Base-by-base conservation (phyloP, 2,329 filamentous ascomycete genomes). In the Colletotrichum endophyticum region DNA sequence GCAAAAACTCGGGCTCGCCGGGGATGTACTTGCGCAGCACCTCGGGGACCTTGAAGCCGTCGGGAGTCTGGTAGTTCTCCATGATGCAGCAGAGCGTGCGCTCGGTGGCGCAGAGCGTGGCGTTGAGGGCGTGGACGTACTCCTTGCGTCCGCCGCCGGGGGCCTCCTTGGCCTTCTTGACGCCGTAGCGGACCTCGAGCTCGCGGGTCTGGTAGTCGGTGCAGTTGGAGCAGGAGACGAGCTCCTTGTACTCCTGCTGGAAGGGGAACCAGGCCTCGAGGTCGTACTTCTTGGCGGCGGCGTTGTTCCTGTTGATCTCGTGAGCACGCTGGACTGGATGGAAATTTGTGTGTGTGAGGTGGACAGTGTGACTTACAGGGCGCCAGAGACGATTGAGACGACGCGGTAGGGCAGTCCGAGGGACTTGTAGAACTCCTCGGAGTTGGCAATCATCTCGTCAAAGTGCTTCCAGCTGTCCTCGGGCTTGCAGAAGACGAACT, bases 241-340 rank as follows among this genome's bases (percentile, higher is more conserved):
- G 92, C 88, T 99, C 97, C 88, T 99, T 99, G 91, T 99, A 99
- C 86, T 99, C 97, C 81, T 94, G 94, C 85, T 99, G 96, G 89
- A 95, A 98, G 19, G 95, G 96, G 85, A 98, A 98, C 95, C 96
- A 98, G 4, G 97, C 96, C 85, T 99, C 97, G 27, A 99, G 90
- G 83, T 99, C 97, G 84, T 94, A 96, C 87, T 99, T 99, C 91
- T 98, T 98, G 32, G 95, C 89, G 6, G 94, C 94, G 2, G 94
- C 94, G 81, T 96, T 77, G 72, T 77, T 77, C 28, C 74, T 75
- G 25, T 15, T 6, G 3, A 1, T 25, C 44, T 3, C 6, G 3
- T 53, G n/a, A 53, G 44, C 44, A 53, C 0, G 39, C 39, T 49
- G 44, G 44, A 53, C 19, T 49, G 19, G n/a, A 13, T 22, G n/a